Evolutionary conservation across 192 early-diverging fungal genomes (phyloP), one percentile per base, ranked within the genome.

Genomic region (Backusella parvicylindrica): DNA sequence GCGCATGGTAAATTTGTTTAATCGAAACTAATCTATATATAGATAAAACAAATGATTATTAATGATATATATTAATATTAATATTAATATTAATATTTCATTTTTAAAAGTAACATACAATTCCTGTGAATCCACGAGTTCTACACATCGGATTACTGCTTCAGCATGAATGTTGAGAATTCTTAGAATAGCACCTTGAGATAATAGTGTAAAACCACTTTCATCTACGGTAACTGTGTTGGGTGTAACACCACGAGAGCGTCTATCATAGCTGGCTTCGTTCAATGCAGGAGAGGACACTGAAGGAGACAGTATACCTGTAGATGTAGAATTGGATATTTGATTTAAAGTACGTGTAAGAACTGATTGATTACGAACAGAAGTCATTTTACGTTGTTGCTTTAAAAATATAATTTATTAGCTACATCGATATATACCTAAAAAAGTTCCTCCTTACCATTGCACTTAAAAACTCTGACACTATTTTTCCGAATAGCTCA

Each of bases 91-190:
- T n/a, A 8, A 5, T 12, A n/a, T 21, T 1, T 41, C 16, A 28
- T 50, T n/a, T 41, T 7, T 16, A 3, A 3, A 47, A 36, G 21
- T 71, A 23, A 65, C 79, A 80, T 80, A 91, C 85, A 90, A 73
- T 75, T 91, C 90, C 49, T 85, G 81, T 18, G 89, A 79, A 70
- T 81, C 85, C 32, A 87, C 88, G 53, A 99, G 85, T 74, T 95
- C 92, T 12, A 93, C 84, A 70, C 94, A 93, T 16, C 97, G 89
- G 18, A 87, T 81, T 36, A 95, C 86, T 15, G 93, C 91, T 76
- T 94, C 93, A 5, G 91, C 86, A 77, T 95, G 93, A 23, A 91
- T 89, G 63, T 91, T 86, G 12, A 94, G 82, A 53, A 93, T 73
- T 63, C 88, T 79, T 23, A 89, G 65, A 28, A 84, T 83, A 37